Conservation (phyloP, 2,329 filamentous ascomycete species). For the Aspergillus glaucus region DNA sequence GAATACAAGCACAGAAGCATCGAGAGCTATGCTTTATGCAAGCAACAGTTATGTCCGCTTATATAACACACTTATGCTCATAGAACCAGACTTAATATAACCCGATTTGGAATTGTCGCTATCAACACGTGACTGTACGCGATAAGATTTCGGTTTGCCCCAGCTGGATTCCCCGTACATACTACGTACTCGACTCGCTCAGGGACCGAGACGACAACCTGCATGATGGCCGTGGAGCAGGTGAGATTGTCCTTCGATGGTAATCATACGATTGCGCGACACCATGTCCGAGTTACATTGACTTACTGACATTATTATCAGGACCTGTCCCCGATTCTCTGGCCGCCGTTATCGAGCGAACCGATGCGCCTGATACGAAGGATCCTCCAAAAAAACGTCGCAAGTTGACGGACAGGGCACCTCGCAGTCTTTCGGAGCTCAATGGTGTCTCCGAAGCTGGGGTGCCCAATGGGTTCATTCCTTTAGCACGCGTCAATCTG, state of each 20-base stretch:
- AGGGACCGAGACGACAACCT: slow-evolving; percentile 1
- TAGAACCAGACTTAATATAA: neutral
- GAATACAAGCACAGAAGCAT: neutral
- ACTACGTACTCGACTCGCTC: neutral
- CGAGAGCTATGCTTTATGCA: neutral
- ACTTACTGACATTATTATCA: slow-evolving; percentile 6
- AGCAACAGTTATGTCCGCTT: neutral
- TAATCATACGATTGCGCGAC: neutral
- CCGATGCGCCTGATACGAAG: slow-evolving; percentile 7
- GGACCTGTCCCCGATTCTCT: slow-evolving; percentile 18
- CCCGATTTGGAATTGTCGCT: neutral
- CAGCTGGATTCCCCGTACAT: too few relatives aligned
- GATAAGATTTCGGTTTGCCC: neutral
- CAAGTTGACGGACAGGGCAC: slow-evolving; percentile 17
- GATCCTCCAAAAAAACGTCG: slow-evolving; percentile 27
- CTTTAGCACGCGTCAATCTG: slow-evolving; percentile 24
- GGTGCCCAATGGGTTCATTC: slow-evolving; percentile 26
- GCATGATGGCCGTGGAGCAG: slow-evolving; percentile 12
- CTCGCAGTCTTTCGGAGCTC: slow-evolving; percentile 12
- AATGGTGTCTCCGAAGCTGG: slow-evolving; percentile 11
- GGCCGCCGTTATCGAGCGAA: slow-evolving; percentile 16
- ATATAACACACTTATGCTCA: neutral
- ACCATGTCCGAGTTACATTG: neutral
- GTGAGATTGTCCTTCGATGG: slow-evolving; percentile 10
- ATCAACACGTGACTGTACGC: neutral